These are phyloP conservation scores for Boletales sp. DNA, from an alignment of 768 basidiomycete species.

Conservation along the genomic window DNA sequence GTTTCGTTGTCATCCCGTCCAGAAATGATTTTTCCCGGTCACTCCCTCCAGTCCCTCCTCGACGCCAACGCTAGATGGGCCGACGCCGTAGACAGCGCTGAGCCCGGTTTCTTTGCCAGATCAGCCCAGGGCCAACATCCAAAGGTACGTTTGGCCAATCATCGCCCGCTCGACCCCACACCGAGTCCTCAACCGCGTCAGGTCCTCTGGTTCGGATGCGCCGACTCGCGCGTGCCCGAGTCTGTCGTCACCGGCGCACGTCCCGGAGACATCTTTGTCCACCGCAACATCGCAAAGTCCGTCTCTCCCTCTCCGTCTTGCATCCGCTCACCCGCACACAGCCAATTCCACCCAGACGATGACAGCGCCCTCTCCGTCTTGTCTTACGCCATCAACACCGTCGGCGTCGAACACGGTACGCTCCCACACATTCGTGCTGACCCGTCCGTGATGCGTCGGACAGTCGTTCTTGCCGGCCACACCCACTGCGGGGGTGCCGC, in stretches of 20 bases:
- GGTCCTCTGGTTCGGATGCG: conserved; percentile 81
- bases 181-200: conserved; percentile 17
- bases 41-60: conserved; percentile 30
- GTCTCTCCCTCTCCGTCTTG: conserved; percentile 13
- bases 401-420: conserved; percentile 77
- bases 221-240: conserved; percentile 88
- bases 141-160: conserved; percentile 39
- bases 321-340: conserved; percentile 18
- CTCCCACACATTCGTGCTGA: conserved; percentile 16
- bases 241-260: conserved; percentile 65
- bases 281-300: conserved; percentile 88
- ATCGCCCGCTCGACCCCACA: conserved; percentile 7
- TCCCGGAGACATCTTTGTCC: conserved; percentile 86
- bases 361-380: conserved; percentile 69
- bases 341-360: conserved; percentile 74
- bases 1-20: not conserved
- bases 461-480: conserved; percentile 83
- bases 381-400: conserved; percentile 63
- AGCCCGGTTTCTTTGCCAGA: conserved; percentile 62
- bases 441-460: not conserved
- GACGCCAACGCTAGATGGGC: conserved; percentile 69
- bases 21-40: no score
- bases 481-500: conserved; percentile 76
- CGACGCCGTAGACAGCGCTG: conserved; percentile 45
- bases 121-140: conserved; percentile 64